phyloP scores from a whole-genome alignment of 805 yeast genomes.

The Barnettozyma siamensis region DNA sequence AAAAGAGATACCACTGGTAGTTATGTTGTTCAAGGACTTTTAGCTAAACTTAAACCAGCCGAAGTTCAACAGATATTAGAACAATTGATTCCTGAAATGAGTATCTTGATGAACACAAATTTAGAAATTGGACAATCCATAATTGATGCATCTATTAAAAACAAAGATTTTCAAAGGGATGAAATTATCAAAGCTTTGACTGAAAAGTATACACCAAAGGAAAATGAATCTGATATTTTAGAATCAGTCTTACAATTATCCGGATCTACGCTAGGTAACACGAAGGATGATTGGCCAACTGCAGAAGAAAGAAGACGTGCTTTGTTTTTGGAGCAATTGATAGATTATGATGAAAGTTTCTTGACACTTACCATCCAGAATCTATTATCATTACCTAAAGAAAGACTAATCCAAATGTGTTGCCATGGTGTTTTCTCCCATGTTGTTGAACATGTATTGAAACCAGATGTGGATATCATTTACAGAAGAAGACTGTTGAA shows the following conservation, averaged over 20 bases:
- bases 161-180: conserved; percentile 53
- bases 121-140: conserved; percentile 63
- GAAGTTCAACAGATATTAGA: conserved; percentile 62
- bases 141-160: conserved; percentile 56
- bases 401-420: conserved; percentile 66
- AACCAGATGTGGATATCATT: conserved; percentile 43
- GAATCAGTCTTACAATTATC: conserved; percentile 64
- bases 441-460: conserved; percentile 66
- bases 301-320: conserved; percentile 82
- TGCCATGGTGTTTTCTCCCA: conserved; percentile 88
- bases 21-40: conserved; percentile 66
- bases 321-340: conserved; percentile 64
- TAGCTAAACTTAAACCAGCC: conserved; percentile 56
- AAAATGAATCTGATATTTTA: conserved; percentile 37
- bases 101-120: conserved; percentile 56
- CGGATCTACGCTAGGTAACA: conserved; percentile 72
- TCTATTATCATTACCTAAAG: conserved; percentile 53
- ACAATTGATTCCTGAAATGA: conserved; percentile 59
- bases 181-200: conserved; percentile 48
- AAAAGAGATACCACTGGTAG: conserved; percentile 82
- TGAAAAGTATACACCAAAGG: conserved; percentile 38
- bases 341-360: conserved; percentile 60
- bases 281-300: conserved; percentile 87
- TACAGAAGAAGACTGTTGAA: conserved; percentile 67
- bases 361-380: conserved; percentile 54